Percentiles rank a stretch among this genome's conserved stretches.
These are phyloP conservation scores for Jatropha podagrica DNA, from an alignment of 441 rosid genomes.

Conservation along the genomic window DNA sequence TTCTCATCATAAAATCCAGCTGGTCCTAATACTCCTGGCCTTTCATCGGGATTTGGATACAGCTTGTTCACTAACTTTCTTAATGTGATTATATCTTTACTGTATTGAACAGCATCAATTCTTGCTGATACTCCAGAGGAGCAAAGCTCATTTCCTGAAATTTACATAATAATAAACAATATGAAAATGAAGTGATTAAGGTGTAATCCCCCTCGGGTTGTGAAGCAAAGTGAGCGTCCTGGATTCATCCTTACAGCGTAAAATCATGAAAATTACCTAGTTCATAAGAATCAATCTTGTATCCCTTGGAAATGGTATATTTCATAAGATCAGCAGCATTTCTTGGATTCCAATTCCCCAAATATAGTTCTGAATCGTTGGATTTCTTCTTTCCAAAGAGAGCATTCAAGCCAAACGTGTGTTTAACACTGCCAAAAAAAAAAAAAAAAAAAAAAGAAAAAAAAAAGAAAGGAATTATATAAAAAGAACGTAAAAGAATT, in stretches of 20 bases:
- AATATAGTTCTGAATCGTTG: constrained; percentile 23
- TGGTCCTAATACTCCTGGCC: constrained; percentile 58
- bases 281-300: constrained; percentile 63
- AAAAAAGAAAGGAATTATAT: too few relatives aligned
- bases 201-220: too few relatives aligned
- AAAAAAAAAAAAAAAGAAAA: background rate
- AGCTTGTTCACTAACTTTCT: constrained; percentile 36
- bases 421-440: constrained; percentile 31
- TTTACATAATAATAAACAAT: too few relatives aligned
- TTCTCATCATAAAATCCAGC: constrained; percentile 55
- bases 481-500: background rate
- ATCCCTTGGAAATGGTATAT: constrained; percentile 48
- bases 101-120: constrained; percentile 42
- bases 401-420: constrained; percentile 60
- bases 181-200: too few relatives aligned
- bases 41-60: constrained; percentile 33
- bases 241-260: too few relatives aligned
- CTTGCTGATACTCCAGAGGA: constrained; percentile 57
- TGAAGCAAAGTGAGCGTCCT: too few relatives aligned
- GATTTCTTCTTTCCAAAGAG: constrained; percentile 38
- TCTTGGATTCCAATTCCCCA: constrained; percentile 43
- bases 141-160: constrained; percentile 65
- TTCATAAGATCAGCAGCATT: constrained; percentile 51
- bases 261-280: constrained; percentile 33
- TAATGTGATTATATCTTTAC: constrained; percentile 37